phyloP scores from a whole-genome alignment of 768 basidiomycete genomes.

The Pleurotus cornucopiae region DNA sequence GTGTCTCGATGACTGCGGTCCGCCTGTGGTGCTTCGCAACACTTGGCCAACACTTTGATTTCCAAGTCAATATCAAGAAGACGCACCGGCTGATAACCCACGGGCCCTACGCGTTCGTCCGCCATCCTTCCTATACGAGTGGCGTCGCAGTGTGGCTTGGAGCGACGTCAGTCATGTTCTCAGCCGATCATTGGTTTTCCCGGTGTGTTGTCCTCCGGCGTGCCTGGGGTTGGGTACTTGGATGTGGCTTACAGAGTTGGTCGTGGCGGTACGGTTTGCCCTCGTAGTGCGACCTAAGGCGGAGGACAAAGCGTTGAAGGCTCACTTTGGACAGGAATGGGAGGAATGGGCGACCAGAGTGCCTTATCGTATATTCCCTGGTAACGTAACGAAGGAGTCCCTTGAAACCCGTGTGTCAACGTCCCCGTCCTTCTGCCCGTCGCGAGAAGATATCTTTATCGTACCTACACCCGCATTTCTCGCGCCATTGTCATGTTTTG shows the following conservation, averaged over 20 bases:
- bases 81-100: not conserved
- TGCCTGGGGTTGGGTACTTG: not conserved
- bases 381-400: no score
- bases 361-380: slow-evolving; percentile 29
- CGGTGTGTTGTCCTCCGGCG: not conserved
- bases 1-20: no score
- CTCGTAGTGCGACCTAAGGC: not conserved
- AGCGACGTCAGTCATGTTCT: not conserved
- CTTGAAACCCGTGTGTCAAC: no score
- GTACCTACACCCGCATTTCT: no score
- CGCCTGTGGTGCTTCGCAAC: not conserved
- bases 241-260: not conserved
- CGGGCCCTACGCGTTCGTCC: not conserved
- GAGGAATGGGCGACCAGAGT: slow-evolving; percentile 27
- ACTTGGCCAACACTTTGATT: not conserved
- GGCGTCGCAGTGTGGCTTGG: not conserved
- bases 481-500: no score
- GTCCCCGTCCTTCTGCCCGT: no score
- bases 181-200: not conserved
- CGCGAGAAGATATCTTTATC: no score
- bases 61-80: not conserved
- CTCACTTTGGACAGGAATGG: slow-evolving; percentile 27
- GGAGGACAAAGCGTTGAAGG: slow-evolving; percentile 28
- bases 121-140: not conserved
- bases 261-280: not conserved